Base-by-base conservation (phyloP, 169 alveolate genomes). In the Plasmodium cynomolgi region DNA sequence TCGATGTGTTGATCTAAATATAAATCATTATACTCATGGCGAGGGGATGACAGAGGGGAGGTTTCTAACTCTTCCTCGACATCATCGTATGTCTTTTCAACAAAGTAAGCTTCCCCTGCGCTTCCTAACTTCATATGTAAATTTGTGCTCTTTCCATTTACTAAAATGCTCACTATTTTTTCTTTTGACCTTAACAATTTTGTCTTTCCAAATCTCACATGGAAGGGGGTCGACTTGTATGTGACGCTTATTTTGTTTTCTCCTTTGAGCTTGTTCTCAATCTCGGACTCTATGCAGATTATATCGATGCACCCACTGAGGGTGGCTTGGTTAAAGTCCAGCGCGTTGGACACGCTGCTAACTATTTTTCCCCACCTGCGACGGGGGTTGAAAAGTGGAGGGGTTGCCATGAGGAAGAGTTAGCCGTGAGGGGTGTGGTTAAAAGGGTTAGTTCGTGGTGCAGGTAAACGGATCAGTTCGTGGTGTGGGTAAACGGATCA, bases 31-130 rank as follows among this genome's bases (percentile, higher is more conserved):
- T 90, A 79, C 33, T 79, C 83, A 80, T 80, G 41, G 6, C 94
- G 72, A 7, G 88, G 91, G 2, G 94, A 90, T n/a, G 94, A 90
- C n/a, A 90, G 47, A 6, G 94, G 90, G 3, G 94, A 90, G 17
- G 94, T 90, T 80, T 90, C 94, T 80, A 90, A 17, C 13, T 90
- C 94, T 80, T 90, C 94, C n/a, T 90, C 94, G 8, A 90, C 94
- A 62, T 90, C 94, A n/a, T 79, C 96, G 62, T 96, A 97, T 15
- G 91, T 95, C 33, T 97, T 98, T 68, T 98, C 98, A 71, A 97
- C 96, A 96, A 98, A 98, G 91, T 95, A 98, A 1, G 99, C 99
- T 93, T 99, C 99, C 6, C 99, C 99, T 8, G 99, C 99, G 2
- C 98, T 98, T 0, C 99, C 99, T 83, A 99, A 96, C 91, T 98